These are phyloP conservation scores for Leishmania gerbilli DNA, from an alignment of 208 protist genomes.

Conservation along the genomic window DNA sequence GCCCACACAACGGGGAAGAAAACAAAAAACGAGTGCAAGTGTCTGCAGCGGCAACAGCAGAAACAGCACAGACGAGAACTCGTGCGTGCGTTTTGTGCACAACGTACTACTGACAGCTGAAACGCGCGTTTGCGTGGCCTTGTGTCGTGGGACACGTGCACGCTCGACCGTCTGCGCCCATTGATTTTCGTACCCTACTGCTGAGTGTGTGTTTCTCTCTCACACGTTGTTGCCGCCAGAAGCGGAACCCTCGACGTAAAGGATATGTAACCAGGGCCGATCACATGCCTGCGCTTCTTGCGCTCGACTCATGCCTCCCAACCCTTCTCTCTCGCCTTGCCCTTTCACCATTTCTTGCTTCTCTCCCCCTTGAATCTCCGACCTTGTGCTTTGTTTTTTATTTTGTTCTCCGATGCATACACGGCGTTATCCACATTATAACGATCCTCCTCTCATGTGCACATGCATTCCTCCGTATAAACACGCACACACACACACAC, in stretches of 20 bases:
- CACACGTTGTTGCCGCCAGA: background rate
- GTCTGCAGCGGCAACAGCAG: background rate
- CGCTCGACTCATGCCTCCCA: background rate
- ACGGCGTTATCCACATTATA: background rate
- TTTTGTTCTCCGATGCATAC: slow-evolving; percentile 9
- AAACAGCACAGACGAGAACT: background rate
- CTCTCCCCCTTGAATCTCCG: background rate
- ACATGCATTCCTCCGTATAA: background rate
- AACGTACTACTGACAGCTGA: background rate
- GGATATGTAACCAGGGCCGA: background rate
- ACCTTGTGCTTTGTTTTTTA: slow-evolving; percentile 8
- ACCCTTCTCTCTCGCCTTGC: background rate
- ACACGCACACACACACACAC: background rate
- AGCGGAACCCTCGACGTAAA: background rate
- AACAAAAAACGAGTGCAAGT: background rate
- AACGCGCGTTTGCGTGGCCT: background rate
- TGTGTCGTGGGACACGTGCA: background rate
- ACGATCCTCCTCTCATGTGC: background rate
- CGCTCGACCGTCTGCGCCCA: background rate
- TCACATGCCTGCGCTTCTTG: background rate
- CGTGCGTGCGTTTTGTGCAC: background rate
- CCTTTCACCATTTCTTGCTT: background rate
- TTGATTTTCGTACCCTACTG: background rate
- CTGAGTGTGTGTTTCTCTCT: background rate
- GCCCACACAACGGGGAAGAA: background rate